Evolutionary conservation across 306 rosid species (phyloP).

Genomic region (Trifolium dubium): DNA sequence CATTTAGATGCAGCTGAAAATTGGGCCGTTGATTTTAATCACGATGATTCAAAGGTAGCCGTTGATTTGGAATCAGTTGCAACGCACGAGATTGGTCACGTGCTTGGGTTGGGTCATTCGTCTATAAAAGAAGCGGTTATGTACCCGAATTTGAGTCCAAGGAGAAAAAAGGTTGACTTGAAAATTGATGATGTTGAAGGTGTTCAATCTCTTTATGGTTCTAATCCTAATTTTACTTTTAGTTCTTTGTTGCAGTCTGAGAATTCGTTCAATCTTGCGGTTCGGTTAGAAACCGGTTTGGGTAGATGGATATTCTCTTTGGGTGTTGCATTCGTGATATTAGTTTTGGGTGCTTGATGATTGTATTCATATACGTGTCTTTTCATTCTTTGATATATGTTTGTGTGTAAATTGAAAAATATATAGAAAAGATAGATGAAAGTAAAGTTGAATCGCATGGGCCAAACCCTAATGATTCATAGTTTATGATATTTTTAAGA

Average conservation of each 20-base stretch:
- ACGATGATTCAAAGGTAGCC: constrained; percentile 71
- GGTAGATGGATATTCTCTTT: constrained; percentile 41
- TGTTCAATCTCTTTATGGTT: constrained; percentile 82
- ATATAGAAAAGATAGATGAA: constrained; percentile 30
- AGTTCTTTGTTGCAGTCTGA: constrained; percentile 61
- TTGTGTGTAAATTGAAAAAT: constrained; percentile 25
- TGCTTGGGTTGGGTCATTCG: constrained; percentile 84
- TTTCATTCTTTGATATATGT: constrained; percentile 37
- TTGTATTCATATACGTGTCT: constrained; percentile 11
- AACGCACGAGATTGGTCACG: constrained; percentile 96
- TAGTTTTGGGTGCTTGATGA: constrained; percentile 30
- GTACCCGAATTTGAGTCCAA: constrained; percentile 86
- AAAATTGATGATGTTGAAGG: constrained; percentile 88
- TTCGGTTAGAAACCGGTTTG: constrained; percentile 31
- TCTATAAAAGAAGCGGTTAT: constrained; percentile 80
- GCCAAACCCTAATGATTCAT: constrained; percentile 38
- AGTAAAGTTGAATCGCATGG: constrained; percentile 27
- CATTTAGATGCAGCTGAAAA: constrained; percentile 85
- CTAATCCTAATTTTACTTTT: constrained; percentile 77
- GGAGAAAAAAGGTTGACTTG: constrained; percentile 73
- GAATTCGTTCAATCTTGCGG: constrained; percentile 50
- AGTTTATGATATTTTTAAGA: neutral
- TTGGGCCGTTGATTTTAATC: constrained; percentile 79
- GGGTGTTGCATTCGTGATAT: constrained; percentile 37
- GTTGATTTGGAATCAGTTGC: constrained; percentile 94